phyloP scores from a whole-genome alignment of 768 basidiomycete genomes.

The Russula lepida region DNA sequence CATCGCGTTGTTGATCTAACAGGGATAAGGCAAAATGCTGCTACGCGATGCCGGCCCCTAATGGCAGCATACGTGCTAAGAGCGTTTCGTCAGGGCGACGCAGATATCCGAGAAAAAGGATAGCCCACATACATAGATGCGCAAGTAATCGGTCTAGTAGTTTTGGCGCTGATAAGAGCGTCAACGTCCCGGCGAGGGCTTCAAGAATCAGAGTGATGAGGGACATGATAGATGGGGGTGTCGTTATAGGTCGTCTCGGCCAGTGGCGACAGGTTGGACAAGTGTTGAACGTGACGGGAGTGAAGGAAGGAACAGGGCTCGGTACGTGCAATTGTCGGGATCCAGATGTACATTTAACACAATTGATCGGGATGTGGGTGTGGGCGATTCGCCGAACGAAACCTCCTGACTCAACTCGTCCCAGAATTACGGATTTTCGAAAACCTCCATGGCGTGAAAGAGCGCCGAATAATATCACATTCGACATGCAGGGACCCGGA shows the following conservation, averaged over 20 bases:
- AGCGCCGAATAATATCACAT: no score
- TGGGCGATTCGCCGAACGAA: neutral
- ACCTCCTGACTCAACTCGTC: neutral
- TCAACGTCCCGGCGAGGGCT: neutral
- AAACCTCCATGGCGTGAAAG: neutral
- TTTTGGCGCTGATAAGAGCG: conserved; percentile 3
- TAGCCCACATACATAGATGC: neutral
- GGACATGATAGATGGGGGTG: neutral
- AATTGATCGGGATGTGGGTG: neutral
- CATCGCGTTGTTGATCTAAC: neutral
- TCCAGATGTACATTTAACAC: neutral
- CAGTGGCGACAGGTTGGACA: neutral
- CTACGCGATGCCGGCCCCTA: conserved; percentile 15
- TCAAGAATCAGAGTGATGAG: neutral
- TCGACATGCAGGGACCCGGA: no score
- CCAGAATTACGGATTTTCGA: neutral
- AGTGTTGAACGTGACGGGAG: no score
- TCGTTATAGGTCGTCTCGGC: neutral
- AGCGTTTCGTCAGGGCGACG: neutral
- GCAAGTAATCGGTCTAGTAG: conserved; percentile 8
- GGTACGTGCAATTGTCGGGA: no score
- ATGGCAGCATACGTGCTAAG: conserved; percentile 5
- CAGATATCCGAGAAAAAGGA: neutral
- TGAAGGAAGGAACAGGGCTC: neutral
- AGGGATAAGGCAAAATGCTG: no score